A percentile compares a stretch with the other conserved stretches of the same genome.
phyloP scores from a whole-genome alignment of 2,329 filamentous ascomycete genomes.

The Lasiodiplodia gonubiensis region DNA sequence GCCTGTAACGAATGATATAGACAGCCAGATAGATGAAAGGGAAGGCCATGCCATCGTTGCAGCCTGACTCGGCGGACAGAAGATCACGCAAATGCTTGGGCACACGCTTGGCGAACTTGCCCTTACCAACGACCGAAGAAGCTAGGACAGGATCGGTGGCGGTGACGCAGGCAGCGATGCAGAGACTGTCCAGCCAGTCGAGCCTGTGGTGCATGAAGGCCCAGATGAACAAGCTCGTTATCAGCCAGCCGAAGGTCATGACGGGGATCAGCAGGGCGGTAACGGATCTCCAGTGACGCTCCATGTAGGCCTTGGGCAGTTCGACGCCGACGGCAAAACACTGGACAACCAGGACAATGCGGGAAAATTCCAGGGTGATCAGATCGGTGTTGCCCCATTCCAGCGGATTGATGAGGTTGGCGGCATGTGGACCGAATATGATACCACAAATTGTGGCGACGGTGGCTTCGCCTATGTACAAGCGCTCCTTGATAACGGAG shows the following conservation, averaged over 20 bases:
- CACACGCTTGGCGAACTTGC: slow-evolving; percentile 96
- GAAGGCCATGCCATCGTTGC: slow-evolving; percentile 99
- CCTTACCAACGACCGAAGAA: slow-evolving; percentile 97
- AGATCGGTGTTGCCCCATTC: slow-evolving; percentile 84
- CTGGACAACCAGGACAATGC: slow-evolving; percentile 88
- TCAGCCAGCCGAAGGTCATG: slow-evolving; percentile 95
- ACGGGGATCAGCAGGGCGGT: slow-evolving; percentile 86
- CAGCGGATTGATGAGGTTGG: slow-evolving; percentile 76
- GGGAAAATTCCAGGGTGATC: slow-evolving; percentile 86
- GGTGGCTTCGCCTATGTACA: slow-evolving; percentile 98
- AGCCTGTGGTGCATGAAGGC: slow-evolving; percentile 77
- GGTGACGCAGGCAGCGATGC: slow-evolving; percentile 89
- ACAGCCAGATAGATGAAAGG: slow-evolving; percentile 93
- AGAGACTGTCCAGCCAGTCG: slow-evolving; percentile 87
- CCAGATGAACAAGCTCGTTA: slow-evolving; percentile 94
- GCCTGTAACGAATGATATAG: slow-evolving; percentile 84
- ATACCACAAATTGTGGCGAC: slow-evolving; percentile 87
- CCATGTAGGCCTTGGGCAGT: slow-evolving; percentile 94
- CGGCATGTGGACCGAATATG: slow-evolving; percentile 85
- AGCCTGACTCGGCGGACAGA: slow-evolving; percentile 94
- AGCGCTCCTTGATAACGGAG: slow-evolving; percentile 94
- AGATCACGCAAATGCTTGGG: slow-evolving; percentile 97
- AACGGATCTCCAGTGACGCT: slow-evolving; percentile 94
- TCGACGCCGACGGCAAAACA: slow-evolving; percentile 92
- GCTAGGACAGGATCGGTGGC: slow-evolving; percentile 96